Percentiles rank a stretch among this genome's conserved stretches.
phyloP scores from a whole-genome alignment of 163 green algal genomes.

The Scenedesmus sp. region DNA sequence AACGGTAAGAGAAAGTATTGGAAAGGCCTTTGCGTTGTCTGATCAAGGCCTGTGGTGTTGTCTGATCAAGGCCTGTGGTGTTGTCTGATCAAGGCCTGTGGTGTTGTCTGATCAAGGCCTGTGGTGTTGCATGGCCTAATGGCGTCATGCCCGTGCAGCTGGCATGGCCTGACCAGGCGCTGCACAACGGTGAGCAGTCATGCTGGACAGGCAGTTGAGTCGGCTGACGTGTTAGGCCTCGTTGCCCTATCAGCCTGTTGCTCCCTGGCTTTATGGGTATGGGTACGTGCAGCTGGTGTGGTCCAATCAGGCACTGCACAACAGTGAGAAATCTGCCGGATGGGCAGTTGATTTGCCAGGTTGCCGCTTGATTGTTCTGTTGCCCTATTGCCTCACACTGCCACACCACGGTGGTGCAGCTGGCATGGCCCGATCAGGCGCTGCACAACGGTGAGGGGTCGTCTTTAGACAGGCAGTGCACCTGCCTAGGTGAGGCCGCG shows the following conservation, averaged over 20 bases:
- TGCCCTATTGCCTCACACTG: not conserved
- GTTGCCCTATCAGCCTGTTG: too few relatives aligned
- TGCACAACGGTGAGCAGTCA: conserved; percentile 7
- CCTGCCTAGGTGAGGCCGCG: too few relatives aligned
- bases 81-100: too few relatives aligned
- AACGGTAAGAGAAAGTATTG: not conserved
- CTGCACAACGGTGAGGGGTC: not conserved
- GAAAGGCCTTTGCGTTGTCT: too few relatives aligned
- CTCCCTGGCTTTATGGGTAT: too few relatives aligned
- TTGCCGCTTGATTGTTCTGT: not conserved
- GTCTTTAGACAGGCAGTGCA: not conserved
- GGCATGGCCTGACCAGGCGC: conserved; percentile 41
- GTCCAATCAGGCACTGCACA: conserved; percentile 42
- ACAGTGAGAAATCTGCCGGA: not conserved
- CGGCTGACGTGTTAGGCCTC: too few relatives aligned
- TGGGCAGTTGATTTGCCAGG: too few relatives aligned
- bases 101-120: too few relatives aligned
- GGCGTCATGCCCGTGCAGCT: conserved; percentile 16
- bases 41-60: too few relatives aligned
- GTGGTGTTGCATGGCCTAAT: too few relatives aligned
- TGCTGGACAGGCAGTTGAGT: not conserved
- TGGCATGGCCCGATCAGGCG: conserved; percentile 33
- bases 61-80: too few relatives aligned
- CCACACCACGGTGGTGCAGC: conserved; percentile 39
- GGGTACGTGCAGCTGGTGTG: conserved; percentile 32